Conservation (phyloP, 2,329 filamentous ascomycete species). For the Claviceps fusiformis region DNA sequence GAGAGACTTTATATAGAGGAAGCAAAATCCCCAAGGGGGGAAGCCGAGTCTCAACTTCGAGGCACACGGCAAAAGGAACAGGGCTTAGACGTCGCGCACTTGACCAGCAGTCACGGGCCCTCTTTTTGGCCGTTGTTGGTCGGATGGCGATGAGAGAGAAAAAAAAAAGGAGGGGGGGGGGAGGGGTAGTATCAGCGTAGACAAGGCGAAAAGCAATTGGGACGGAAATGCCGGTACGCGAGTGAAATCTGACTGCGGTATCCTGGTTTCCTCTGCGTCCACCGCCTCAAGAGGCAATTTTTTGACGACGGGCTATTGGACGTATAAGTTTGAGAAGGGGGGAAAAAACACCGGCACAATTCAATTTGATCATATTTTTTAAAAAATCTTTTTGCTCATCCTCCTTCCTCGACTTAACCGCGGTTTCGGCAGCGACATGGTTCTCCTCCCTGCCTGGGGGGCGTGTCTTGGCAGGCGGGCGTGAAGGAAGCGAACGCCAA, state of each 20-base stretch:
- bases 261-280: background rate
- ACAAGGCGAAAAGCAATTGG: background rate
- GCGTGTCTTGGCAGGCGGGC: background rate
- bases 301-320: background rate
- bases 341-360: background rate
- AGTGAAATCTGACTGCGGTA: background rate
- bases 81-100: background rate
- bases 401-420: background rate
- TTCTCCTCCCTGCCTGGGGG: background rate
- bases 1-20: background rate
- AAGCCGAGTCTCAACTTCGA: background rate
- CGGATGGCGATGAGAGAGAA: background rate
- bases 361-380: conserved; percentile 1
- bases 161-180: no score
- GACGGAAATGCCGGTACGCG: background rate
- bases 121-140: background rate
- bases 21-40: no score
- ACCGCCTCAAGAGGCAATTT: background rate
- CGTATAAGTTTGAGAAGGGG: background rate
- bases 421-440: background rate
- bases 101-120: background rate
- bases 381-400: background rate
- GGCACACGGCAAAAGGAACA: background rate
- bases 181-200: background rate
- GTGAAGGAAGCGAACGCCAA: background rate